Base-by-base conservation (phyloP, 768 basidiomycete genomes). In the Cystoderma amianthinum region DNA sequence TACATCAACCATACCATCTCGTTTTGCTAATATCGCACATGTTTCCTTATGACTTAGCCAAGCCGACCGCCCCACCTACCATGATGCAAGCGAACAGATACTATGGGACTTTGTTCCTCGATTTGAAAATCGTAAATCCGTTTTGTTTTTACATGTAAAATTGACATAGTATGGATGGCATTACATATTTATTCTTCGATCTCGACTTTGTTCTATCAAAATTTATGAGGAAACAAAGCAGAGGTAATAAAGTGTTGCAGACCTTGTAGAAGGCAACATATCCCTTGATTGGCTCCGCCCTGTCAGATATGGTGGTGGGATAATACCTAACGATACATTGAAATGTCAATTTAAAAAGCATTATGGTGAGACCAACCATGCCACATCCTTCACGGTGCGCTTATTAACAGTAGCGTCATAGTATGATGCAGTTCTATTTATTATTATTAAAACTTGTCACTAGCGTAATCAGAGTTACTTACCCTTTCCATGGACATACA, bases 231-330 rank as follows among this genome's bases (percentile, higher is more conserved):
- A n/a, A 5, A 17, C 10, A n/a, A 16, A 11, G 15, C 10, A 24
- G 2, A 20, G n/a, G 17, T 15, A 7, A 7, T 15, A 7, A 17
- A 7, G 25, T n/a, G 7, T n/a, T 7, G 16, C 18, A 36, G 15
- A 77, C 85, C 72, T 86, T 86, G 68, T 90, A 85, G 55, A 90
- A 88, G 0, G 86, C 88, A 16, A 88, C 67, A 52, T 80, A 77
- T 7, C 68, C 68, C 56, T 82, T 71, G 52, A 89, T 83, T 4
- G 72, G 54, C 36, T 74, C 65, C 0, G 85, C 86, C 46, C 69
- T 72, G 3, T 72, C 62, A 19, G 67, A 73, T 21, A 56, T 63
- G 0, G 81, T 63, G 1, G 67, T 39, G 0, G 82, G 75, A 51
- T 88, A 88, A 51, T 79, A 82, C 83, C 85, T 85, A 45, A n/a